Evolutionary conservation across 495 filamentous ascomycete species (phyloP), one percentile per base, ranked within the genome.

Genomic region (Xanthoparmelia taractica): DNA sequence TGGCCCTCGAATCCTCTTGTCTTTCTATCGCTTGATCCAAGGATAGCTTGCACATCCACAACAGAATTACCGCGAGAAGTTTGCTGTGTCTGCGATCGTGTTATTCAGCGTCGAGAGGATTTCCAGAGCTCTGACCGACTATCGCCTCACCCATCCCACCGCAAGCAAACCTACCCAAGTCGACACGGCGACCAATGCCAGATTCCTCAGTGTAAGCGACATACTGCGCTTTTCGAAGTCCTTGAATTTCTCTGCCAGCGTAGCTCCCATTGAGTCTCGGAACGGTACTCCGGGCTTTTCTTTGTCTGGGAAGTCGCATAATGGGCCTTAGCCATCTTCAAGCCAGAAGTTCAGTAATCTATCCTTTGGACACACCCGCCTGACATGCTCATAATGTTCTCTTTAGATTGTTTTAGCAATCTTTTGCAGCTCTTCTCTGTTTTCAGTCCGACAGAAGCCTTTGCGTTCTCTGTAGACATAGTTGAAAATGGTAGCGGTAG

Each of bases 301-400:
- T 56, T 75, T 78, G 4, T 70, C 77, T 5, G 82, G 64, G 52
- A 78, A 80, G 58, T 73, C 64, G 67, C 81, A 82, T 29, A 82
- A 66, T 8, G 79, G 79, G 61, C 62, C 76, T 79, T 80, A 83
- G 5, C 80, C 81, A 54, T 79, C 76, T 62, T 68, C 73, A 2
- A 81, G 70, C 38, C 76, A 66, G 70, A 75, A 79, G 47, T 81
- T 73, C 36, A 84, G 66, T 66, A 82, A 59, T n/a, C 72, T 69
- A 2, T 78, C 75, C 23, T 73, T 71, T 2, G 79, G 78, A 0
- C 79, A 75, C 20, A 78, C 61, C 13, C 71, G 66, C 60, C 74
- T 70, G 31, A 81, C 61, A 65, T 72, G 71, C 2, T 66, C 68
- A 52, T 74, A 67, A 67, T 77, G 74, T 4, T 73, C 70, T 31